Evolutionary conservation across 1,139 yeast species (phyloP).

Genomic region (Yamadazyma dendronema): DNA sequence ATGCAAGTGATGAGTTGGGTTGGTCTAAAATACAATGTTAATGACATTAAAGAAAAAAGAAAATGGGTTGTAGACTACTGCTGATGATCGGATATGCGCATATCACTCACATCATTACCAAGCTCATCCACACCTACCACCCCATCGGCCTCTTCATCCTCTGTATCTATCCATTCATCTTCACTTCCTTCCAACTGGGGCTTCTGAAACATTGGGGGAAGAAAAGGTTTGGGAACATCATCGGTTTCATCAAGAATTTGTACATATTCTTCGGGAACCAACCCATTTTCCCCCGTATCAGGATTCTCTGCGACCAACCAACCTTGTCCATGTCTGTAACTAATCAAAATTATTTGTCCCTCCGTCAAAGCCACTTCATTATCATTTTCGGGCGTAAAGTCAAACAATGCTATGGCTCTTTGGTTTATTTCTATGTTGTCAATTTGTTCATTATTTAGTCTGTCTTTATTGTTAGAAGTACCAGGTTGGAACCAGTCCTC

Average conservation of each 20-base stretch:
- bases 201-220: slow-evolving; percentile 39
- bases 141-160: slow-evolving; percentile 16
- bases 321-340: slow-evolving; percentile 95
- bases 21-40: too few species aligned
- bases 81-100: background rate
- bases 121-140: slow-evolving; percentile 5
- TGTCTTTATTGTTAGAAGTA: slow-evolving; percentile 9
- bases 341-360: slow-evolving; percentile 83
- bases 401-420: slow-evolving; percentile 82
- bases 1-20: too few species aligned
- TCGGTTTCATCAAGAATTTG: slow-evolving; percentile 42
- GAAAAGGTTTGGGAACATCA: slow-evolving; percentile 47
- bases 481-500: slow-evolving; percentile 10
- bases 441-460: slow-evolving; percentile 11
- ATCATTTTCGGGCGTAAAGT: slow-evolving; percentile 89
- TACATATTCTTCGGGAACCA: slow-evolving; percentile 95
- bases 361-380: slow-evolving; percentile 78
- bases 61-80: too few species aligned
- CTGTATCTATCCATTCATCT: slow-evolving; percentile 41
- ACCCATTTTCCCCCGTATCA: slow-evolving; percentile 76
- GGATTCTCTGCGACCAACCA: slow-evolving; percentile 96
- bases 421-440: slow-evolving; percentile 41
- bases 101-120: background rate
- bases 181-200: slow-evolving; percentile 23
- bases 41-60: too few species aligned